Evolutionary conservation across 1,284 basidiomycete species (phyloP), one percentile per base, ranked within the genome.

Genomic region (Xerocomus nothofagi): DNA sequence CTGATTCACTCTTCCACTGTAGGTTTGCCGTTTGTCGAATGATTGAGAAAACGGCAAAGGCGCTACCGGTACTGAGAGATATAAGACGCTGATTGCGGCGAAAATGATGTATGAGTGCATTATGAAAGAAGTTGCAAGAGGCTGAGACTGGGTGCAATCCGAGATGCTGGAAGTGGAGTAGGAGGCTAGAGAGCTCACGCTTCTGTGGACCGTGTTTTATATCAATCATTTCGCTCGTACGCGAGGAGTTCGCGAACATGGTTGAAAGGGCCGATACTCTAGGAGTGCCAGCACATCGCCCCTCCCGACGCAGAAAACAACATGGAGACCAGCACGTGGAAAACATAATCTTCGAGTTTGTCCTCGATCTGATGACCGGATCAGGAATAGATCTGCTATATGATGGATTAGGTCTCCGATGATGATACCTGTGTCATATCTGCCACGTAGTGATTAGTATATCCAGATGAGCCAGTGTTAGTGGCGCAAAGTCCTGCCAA

Each of bases 21-120:
- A 71, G n/a, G n/a, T n/a, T 39, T 69, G 53, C 40, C 79, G 73
- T 63, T 75, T 78, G 53, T 77, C 75, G 32, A 81, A 67, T 31
- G 53, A 49, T 24, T 53, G 60, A 44, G 24, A 23, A 14, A 30
- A 15, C 12, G 72, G 65, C 9, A 79, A 56, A 21, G 82, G 80
- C 18, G 74, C 59, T 8, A 76, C 78, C 55, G 74, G 55, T 32
- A 66, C 59, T 46, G 72, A 53, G 52, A 74, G 58, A 51, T 77
- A 47, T 49, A 73, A 68, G 39, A 71, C 62, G 59, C 75, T 69
- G 51, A 82, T 57, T 18, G 70, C 60, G 57, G 79, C 65, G 60
- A 77, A 50, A 58, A 77, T 57, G 55, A 72, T 53, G 39, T 65
- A 50, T 56, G 66, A 69, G 57, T 60, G 65, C 74, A 78, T 77